Conservation (phyloP, 2,329 filamentous ascomycete genomes). For the Mycosphaerella sp. region DNA sequence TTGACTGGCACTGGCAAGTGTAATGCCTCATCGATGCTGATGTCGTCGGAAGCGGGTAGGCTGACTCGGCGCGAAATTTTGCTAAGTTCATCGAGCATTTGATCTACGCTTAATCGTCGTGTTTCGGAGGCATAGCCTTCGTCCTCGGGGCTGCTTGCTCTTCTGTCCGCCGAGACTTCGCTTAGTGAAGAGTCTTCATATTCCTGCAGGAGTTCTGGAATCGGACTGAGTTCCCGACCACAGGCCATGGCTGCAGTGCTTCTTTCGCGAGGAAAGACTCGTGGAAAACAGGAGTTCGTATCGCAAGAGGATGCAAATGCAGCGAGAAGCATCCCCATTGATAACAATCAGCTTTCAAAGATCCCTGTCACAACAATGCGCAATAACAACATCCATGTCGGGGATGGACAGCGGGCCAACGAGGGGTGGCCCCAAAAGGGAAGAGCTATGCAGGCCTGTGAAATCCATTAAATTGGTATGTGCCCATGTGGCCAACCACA, state of each 20-base stretch:
- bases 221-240: not conserved
- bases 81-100: constrained; percentile 3
- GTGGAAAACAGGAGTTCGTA: not conserved
- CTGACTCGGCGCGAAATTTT: constrained; percentile 5
- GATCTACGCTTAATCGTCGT: not conserved
- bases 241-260: not conserved
- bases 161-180: not conserved
- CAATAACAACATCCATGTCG: constrained; percentile 9
- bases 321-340: no score
- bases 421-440: constrained; percentile 1
- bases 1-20: not conserved
- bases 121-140: constrained; percentile 6
- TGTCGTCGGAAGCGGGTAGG: constrained; percentile 1
- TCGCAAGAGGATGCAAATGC: not conserved
- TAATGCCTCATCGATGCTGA: constrained; percentile 1
- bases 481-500: not conserved
- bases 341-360: not conserved
- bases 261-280: not conserved
- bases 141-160: not conserved
- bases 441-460: not conserved
- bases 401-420: constrained; percentile 1
- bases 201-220: constrained; percentile 4
- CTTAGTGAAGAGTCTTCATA: not conserved
- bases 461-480: not conserved
- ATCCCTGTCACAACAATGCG: not conserved